Conservation (phyloP, 163 green algal genomes). For the Volvox carteri region DNA sequence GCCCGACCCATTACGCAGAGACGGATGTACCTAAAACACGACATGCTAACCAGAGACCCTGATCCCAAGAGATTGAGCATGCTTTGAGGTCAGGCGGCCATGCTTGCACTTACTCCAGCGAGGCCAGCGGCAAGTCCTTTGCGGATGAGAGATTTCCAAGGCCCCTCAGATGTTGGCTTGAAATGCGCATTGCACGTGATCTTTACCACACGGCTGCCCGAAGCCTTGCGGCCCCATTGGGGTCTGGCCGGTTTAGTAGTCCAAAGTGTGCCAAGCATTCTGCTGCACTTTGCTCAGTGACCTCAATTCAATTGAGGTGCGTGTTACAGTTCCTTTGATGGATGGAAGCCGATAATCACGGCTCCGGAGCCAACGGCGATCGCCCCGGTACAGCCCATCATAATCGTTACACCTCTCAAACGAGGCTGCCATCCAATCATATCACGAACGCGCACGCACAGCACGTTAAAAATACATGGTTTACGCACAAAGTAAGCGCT, state of each 20-base stretch:
- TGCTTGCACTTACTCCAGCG: slow-evolving; percentile 34
- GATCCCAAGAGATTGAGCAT: not conserved
- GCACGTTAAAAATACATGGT: too few species aligned
- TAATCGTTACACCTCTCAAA: too few species aligned
- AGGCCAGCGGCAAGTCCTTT: slow-evolving; percentile 37
- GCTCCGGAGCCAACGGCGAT: slow-evolving; percentile 23
- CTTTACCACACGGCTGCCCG: not conserved
- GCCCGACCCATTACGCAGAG: not conserved
- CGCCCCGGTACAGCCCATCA: not conserved
- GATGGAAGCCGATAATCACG: not conserved
- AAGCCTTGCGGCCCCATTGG: not conserved
- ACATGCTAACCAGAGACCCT: too few species aligned
- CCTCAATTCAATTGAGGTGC: not conserved
- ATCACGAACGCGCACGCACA: too few species aligned
- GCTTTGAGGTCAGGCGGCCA: not conserved
- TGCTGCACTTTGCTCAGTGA: not conserved
- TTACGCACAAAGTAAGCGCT: too few species aligned
- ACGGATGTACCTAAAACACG: too few species aligned
- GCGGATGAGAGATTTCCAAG: not conserved
- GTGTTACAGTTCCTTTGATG: not conserved
- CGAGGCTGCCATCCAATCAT: too few species aligned
- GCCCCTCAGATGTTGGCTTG: not conserved
- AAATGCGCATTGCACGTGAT: not conserved
- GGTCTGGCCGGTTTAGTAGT: not conserved
- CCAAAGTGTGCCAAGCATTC: not conserved